These are phyloP conservation scores for Stephanodiscus triporus DNA, from an alignment of 108 stramenopile genomes.

Conservation along the genomic window DNA sequence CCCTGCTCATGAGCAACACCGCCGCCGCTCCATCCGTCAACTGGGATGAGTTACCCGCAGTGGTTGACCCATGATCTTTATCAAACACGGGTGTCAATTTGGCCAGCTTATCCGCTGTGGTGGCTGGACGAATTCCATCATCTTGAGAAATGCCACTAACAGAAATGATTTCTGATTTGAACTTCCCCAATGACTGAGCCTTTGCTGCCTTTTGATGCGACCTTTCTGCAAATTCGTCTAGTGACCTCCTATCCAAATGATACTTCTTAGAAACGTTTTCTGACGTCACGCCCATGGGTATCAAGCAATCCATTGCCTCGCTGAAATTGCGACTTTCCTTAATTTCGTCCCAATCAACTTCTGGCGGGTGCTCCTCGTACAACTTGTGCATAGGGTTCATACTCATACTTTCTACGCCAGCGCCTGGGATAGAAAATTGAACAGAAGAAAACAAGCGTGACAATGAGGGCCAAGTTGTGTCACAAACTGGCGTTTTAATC, in stretches of 20 bases:
- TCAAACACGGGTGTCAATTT: constrained; percentile 88
- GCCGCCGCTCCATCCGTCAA: constrained; percentile 97
- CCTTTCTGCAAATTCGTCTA: constrained; percentile 88
- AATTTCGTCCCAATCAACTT: constrained; percentile 80
- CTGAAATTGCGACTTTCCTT: constrained; percentile 18
- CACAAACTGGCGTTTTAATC: background rate
- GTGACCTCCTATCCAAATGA: constrained; percentile 60
- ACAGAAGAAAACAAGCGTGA: background rate
- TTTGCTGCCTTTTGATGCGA: constrained; percentile 87
- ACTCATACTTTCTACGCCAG: constrained; percentile 95
- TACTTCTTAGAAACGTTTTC: constrained; percentile 91
- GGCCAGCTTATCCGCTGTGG: constrained; percentile 74
- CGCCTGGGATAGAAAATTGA: constrained; percentile 42
- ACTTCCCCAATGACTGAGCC: constrained; percentile 81
- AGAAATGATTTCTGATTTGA: constrained; percentile 89
- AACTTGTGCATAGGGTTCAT: constrained; percentile 68
- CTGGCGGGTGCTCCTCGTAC: constrained; percentile 55
- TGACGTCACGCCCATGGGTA: constrained; percentile 96
- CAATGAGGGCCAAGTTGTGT: background rate
- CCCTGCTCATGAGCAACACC: constrained; percentile 86
- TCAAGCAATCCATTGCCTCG: constrained; percentile 86
- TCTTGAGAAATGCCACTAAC: constrained; percentile 77
- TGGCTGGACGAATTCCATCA: constrained; percentile 90
- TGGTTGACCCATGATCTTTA: constrained; percentile 80
- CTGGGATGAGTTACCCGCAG: constrained; percentile 93